Evolutionary conservation across 192 early-diverging fungal genomes (phyloP).

Genomic region (Podochytrium sp.): DNA sequence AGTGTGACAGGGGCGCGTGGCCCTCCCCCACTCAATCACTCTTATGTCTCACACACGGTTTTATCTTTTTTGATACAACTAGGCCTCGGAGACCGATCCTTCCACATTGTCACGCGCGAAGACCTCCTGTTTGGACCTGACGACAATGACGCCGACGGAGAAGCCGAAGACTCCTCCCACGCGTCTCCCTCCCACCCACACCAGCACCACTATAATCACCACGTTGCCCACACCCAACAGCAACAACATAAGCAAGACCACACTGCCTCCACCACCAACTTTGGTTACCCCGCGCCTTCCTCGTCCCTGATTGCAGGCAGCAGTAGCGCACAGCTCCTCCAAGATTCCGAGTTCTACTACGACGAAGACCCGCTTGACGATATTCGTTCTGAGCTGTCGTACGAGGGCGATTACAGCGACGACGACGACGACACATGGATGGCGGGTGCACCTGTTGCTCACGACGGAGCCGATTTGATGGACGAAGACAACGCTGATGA

Average conservation of each 20-base stretch:
- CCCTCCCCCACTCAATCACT: too few relatives aligned
- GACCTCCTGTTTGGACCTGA: background rate
- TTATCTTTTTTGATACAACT: too few relatives aligned
- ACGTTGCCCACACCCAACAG: too few relatives aligned
- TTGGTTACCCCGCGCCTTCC: background rate
- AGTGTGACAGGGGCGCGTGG: too few relatives aligned
- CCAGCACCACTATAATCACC: background rate
- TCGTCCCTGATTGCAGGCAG: background rate
- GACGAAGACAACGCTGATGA: background rate
- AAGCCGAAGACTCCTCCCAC: background rate
- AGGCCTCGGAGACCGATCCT: background rate
- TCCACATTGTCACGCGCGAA: background rate
- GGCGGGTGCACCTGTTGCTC: too few relatives aligned
- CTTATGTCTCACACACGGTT: background rate
- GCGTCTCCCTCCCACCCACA: background rate
- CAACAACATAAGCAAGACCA: too few relatives aligned
- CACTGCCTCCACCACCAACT: too few relatives aligned
- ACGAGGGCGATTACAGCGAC: background rate
- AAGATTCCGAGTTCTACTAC: background rate
- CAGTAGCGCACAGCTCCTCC: background rate
- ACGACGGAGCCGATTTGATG: background rate
- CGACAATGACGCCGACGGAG: background rate
- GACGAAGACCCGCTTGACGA: background rate
- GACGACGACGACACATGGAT: background rate
- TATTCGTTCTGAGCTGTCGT: background rate